Conservation (phyloP, 345 rosid genomes). For the Eucalyptus globulus region DNA sequence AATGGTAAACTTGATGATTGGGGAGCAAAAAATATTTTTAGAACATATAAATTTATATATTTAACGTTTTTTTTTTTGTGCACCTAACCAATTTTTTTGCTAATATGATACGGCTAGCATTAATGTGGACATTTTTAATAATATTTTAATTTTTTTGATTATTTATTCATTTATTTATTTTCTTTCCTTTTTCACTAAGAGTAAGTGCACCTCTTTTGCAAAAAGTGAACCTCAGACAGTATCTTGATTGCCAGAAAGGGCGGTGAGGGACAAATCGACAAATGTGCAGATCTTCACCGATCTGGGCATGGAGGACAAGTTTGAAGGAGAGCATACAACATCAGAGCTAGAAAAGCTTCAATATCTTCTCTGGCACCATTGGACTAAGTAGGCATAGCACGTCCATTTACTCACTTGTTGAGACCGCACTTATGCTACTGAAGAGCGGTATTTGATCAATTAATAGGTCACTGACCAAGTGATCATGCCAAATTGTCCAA, state of each 20-base stretch:
- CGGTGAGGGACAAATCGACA: conserved; percentile 18
- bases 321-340: conserved; percentile 56
- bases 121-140: no score
- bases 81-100: no score
- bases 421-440: background rate
- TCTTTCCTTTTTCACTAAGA: no score
- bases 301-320: conserved; percentile 41
- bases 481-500: background rate
- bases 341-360: conserved; percentile 66
- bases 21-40: no score
- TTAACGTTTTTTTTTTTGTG: no score
- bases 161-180: no score
- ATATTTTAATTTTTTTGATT: no score
- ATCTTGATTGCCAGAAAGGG: background rate
- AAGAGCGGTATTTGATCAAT: background rate
- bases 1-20: no score
- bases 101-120: no score
- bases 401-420: conserved; percentile 50
- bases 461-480: background rate
- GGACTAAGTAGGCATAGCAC: conserved; percentile 56
- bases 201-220: background rate
- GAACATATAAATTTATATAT: no score
- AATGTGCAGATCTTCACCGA: conserved; percentile 19
- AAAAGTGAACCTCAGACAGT: background rate
- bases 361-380: conserved; percentile 60